Conservation (phyloP, 2,329 filamentous ascomycete species). For the Pleomassaria siparia region DNA sequence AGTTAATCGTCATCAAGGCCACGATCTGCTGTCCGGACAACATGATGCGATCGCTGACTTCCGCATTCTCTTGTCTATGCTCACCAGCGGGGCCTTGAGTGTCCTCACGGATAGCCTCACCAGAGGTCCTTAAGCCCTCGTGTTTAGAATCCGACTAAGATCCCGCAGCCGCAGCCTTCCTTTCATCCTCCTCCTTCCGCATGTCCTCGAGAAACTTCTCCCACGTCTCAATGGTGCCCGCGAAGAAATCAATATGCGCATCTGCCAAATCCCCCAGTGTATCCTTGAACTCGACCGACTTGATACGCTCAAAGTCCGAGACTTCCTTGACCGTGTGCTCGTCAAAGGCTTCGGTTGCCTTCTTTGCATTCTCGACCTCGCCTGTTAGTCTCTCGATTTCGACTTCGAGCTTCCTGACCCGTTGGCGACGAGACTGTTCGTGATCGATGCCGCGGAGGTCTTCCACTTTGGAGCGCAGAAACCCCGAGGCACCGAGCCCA, state of each 20-base stretch:
- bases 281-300: constrained; percentile 85
- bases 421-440: constrained; percentile 84
- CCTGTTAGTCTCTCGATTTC: constrained; percentile 88
- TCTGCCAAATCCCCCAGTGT: constrained; percentile 83
- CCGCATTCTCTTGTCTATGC: too few species aligned
- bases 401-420: constrained; percentile 85
- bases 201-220: constrained; percentile 87
- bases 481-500: constrained; percentile 75
- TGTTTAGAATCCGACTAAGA: background rate
- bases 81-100: too few species aligned
- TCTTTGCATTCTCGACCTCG: constrained; percentile 82
- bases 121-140: too few species aligned
- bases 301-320: constrained; percentile 93
- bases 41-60: too few species aligned
- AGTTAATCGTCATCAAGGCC: too few species aligned
- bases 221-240: constrained; percentile 78
- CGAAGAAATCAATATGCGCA: constrained; percentile 85
- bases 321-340: constrained; percentile 95
- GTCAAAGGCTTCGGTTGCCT: constrained; percentile 88
- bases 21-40: too few species aligned
- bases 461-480: constrained; percentile 91
- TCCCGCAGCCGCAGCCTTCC: constrained; percentile 22
- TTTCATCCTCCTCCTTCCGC: constrained; percentile 63
- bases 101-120: too few species aligned
- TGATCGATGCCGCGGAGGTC: constrained; percentile 96